Base-by-base conservation (phyloP, 192 early-diverging fungal genomes). In the Kickxella alabastrina region DNA sequence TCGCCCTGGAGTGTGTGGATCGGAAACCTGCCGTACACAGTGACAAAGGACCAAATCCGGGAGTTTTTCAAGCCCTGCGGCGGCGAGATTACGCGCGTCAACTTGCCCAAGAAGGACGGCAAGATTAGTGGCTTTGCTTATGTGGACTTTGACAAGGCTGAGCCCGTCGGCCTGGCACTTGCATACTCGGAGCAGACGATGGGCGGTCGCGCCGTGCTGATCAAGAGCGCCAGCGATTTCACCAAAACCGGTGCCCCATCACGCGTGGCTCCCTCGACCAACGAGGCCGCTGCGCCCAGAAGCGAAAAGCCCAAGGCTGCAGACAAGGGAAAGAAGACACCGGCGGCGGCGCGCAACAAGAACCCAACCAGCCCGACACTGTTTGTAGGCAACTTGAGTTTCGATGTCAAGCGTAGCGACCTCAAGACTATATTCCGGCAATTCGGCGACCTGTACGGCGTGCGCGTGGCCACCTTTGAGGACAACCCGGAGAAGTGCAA, bases 401-500 rank as follows among this genome's bases (percentile, higher is more conserved):
- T 83, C 56, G 68, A 78, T 17, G 62, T 79, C 6, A 87, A 77
- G 14, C 43, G 61, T 10, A 65, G 72, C 10, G 62, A 68, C 15
- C 48, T 88, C 17, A 71, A 80, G 28, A 44, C 73, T n/a, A 39
- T 77, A 6, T 88, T 88, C 75, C 70, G 65, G 31, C 67, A 69
- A 43, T 83, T 74, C 41, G 87, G 85, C 28, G 68, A 80, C 52
- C 81, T 88, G 24, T n/a, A n/a, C 14, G 81, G 80, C n/a, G 82
- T 89, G 12, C 70, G 85, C 14, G 50, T 89, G 45, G 84, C 82
- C 1, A 85, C 85, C 1, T 89, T 89, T 46, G 80, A 89, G 52
- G 87, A 89, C 52, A 78, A 75, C 29, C 66, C 78, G 38, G 83
- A 84, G 52, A 87, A 86, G 57, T 87, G 84, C 78, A 87, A 86